A percentile compares a stretch with the other conserved stretches of the same genome.
These are phyloP conservation scores for Zygosaccharomyces kombuchaensis DNA, from an alignment of 805 yeast genomes.

Conservation along the genomic window DNA sequence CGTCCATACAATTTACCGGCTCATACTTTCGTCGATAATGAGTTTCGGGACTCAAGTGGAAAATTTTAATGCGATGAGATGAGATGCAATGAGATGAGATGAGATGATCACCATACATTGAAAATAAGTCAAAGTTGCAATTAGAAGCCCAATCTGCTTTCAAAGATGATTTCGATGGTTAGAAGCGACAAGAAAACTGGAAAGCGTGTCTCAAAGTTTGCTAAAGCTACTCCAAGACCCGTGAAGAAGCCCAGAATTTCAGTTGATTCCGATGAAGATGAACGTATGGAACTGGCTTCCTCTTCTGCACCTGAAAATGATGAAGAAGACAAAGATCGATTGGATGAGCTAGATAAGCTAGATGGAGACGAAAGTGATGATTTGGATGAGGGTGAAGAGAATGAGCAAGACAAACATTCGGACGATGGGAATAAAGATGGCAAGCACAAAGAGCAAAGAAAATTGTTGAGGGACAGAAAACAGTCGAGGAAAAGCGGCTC, in stretches of 20 bases:
- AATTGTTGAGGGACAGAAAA: conserved; percentile 74
- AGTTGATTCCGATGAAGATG: conserved; percentile 32
- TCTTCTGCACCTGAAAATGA: conserved; percentile 8
- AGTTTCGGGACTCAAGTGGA: background rate
- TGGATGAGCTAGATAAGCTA: conserved; percentile 27
- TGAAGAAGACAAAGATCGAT: conserved; percentile 19
- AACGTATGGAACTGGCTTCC: conserved; percentile 14
- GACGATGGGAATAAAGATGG: conserved; percentile 17
- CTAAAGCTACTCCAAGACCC: conserved; percentile 10
- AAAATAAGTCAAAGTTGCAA: background rate
- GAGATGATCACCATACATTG: conserved; percentile 4
- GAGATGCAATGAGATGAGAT: conserved; percentile 10
- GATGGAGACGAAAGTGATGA: conserved; percentile 33
- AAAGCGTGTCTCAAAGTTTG: conserved; percentile 10
- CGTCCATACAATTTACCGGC: too few relatives aligned
- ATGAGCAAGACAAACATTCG: conserved; percentile 30
- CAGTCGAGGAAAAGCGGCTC: conserved; percentile 81
- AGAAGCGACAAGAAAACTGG: conserved; percentile 8
- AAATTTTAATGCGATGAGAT: conserved; percentile 9
- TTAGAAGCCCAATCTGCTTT: background rate
- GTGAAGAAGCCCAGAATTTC: conserved; percentile 34
- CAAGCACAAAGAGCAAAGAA: conserved; percentile 76
- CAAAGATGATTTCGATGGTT: conserved; percentile 9
- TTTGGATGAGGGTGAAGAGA: conserved; percentile 29
- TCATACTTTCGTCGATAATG: background rate